Percentiles rank a stretch among this genome's conserved stretches.
These are phyloP conservation scores for Puccinia novopanici DNA, from an alignment of 1,284 basidiomycete species.

Conservation along the genomic window DNA sequence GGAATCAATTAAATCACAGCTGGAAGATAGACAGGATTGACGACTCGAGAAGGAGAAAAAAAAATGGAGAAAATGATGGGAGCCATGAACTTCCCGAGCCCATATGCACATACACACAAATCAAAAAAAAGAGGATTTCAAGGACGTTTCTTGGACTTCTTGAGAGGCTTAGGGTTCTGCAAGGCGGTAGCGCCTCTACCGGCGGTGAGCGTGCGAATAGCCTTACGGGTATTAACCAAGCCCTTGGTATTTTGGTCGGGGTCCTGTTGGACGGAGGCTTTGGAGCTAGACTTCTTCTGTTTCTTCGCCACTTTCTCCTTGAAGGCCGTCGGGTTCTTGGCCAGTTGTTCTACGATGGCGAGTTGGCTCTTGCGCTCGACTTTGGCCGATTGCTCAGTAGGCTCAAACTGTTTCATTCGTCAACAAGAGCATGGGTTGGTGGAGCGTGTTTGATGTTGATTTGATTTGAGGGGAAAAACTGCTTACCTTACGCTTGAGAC, in stretches of 20 bases:
- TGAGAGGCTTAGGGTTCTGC: not conserved
- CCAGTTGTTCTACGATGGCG: slow-evolving; percentile 74
- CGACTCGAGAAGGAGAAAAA: not conserved
- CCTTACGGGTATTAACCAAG: slow-evolving; percentile 56
- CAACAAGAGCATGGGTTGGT: not conserved
- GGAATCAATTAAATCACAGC: too few relatives aligned
- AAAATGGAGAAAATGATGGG: not conserved
- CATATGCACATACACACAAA: too few relatives aligned
- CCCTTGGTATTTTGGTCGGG: slow-evolving; percentile 51
- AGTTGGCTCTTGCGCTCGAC: slow-evolving; percentile 74
- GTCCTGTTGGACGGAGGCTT: slow-evolving; percentile 14
- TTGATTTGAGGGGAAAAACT: slow-evolving; percentile 34
- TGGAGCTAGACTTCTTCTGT: slow-evolving; percentile 20
- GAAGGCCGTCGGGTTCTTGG: slow-evolving; percentile 65
- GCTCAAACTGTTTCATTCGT: slow-evolving; percentile 69
- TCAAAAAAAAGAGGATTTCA: not conserved
- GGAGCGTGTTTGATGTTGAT: not conserved
- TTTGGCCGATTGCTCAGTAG: slow-evolving; percentile 69
- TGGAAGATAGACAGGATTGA: too few relatives aligned
- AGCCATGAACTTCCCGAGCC: not conserved
- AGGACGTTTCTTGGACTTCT: slow-evolving; percentile 30
- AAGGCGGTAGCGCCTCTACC: slow-evolving; percentile 50
- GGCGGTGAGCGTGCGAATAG: slow-evolving; percentile 55
- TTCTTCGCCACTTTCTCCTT: slow-evolving; percentile 63
- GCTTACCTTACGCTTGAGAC: slow-evolving; percentile 86